These are phyloP conservation scores for Candida xiaguanensis DNA, from an alignment of 805 yeast species.

Conservation along the genomic window DNA sequence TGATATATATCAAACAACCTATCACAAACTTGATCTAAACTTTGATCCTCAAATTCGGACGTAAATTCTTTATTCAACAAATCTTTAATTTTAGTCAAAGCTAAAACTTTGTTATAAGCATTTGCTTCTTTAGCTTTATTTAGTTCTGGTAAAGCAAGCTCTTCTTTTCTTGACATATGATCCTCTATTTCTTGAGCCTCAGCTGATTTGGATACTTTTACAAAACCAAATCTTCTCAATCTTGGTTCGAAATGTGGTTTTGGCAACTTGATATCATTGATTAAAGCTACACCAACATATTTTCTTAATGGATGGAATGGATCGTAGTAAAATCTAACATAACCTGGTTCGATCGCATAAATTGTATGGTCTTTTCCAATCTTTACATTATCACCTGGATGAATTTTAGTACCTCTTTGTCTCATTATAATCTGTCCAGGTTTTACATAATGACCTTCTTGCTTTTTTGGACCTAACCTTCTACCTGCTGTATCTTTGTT, in stretches of 20 bases:
- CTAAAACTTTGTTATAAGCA: constrained; percentile 9
- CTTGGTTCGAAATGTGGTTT: constrained; percentile 90
- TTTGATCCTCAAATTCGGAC: constrained; percentile 21
- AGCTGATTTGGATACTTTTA: constrained; percentile 45
- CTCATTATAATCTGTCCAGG: constrained; percentile 88
- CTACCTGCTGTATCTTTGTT: constrained; percentile 95
- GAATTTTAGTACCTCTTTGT: constrained; percentile 92
- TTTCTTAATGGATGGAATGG: constrained; percentile 95
- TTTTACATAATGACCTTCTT: constrained; percentile 71
- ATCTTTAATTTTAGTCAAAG: constrained; percentile 9
- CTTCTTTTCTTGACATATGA: constrained; percentile 66
- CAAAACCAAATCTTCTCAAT: constrained; percentile 77
- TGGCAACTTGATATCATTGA: constrained; percentile 63
- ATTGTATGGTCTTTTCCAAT: constrained; percentile 94
- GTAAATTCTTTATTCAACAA: constrained; percentile 21
- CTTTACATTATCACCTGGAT: constrained; percentile 87
- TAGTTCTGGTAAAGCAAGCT: constrained; percentile 51
- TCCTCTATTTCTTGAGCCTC: constrained; percentile 57
- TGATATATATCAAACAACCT: constrained; percentile 53
- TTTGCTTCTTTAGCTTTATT: constrained; percentile 36
- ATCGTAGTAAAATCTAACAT: constrained; percentile 83
- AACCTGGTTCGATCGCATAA: constrained; percentile 89
- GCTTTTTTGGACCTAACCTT: constrained; percentile 84
- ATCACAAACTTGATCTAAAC: constrained; percentile 24
- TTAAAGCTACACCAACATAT: constrained; percentile 83